A percentile compares a stretch with the other conserved stretches of the same genome.
Evolutionary conservation across 495 filamentous ascomycete genomes (phyloP).

Genomic region (Aspergillus nanangensis): DNA sequence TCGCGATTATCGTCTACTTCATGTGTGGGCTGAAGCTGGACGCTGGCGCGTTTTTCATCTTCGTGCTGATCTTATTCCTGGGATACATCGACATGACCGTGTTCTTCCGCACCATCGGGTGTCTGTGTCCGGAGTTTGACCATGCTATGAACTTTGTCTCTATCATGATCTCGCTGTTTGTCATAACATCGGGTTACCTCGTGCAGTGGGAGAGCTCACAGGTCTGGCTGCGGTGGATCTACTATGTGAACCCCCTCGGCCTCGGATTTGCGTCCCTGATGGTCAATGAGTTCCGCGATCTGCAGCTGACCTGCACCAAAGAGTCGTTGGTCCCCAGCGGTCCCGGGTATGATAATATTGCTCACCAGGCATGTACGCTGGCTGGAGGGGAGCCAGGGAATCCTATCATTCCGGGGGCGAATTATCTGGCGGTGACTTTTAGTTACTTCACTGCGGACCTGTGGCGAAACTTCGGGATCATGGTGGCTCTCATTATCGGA

Average conservation of each 20-base stretch:
- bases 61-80: constrained; percentile 62
- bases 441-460: constrained; percentile 56
- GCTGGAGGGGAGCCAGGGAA: constrained; percentile 62
- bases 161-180: constrained; percentile 71
- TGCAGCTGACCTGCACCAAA: constrained; percentile 58
- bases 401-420: constrained; percentile 50
- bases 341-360: constrained; percentile 58
- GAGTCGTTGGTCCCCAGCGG: constrained; percentile 64
- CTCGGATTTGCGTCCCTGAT: constrained; percentile 71
- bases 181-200: constrained; percentile 74
- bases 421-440: constrained; percentile 60
- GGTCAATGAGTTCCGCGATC: constrained; percentile 73
- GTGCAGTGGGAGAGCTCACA: constrained; percentile 68
- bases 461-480: constrained; percentile 76
- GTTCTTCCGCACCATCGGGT: constrained; percentile 74
- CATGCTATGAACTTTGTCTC: constrained; percentile 79
- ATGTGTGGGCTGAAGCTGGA: constrained; percentile 64
- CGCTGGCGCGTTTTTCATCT: constrained; percentile 76
- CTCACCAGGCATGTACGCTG: constrained; percentile 71
- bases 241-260: constrained; percentile 74
- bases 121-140: constrained; percentile 78
- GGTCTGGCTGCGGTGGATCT: constrained; percentile 77
- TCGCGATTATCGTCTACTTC: constrained; percentile 76
- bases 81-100: constrained; percentile 76
- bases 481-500: constrained; percentile 60